phyloP scores from a whole-genome alignment of 2,329 filamentous ascomycete species.

The Hymenoscyphus fraxineus region DNA sequence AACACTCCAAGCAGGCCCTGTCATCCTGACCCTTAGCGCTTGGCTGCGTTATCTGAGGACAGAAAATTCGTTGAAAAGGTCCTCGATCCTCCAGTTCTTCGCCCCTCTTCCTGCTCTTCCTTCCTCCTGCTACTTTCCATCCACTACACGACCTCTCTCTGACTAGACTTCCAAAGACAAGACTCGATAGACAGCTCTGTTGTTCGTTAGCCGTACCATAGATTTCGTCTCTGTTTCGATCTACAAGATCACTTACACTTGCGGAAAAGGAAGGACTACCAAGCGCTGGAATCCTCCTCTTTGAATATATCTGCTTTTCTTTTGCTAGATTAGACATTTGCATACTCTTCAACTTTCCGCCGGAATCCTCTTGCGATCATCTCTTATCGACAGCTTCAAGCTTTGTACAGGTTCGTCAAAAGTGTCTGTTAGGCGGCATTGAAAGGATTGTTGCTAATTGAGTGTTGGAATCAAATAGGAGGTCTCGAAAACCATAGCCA shows the following conservation, averaged over 20 bases:
- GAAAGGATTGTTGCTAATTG: neutral
- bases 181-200: slow-evolving; percentile 17
- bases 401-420: neutral
- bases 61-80: slow-evolving; percentile 18
- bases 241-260: slow-evolving; percentile 15
- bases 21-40: neutral
- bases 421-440: neutral
- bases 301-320: slow-evolving; percentile 11
- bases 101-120: slow-evolving; percentile 8
- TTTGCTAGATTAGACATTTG: slow-evolving; percentile 5
- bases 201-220: slow-evolving; percentile 18
- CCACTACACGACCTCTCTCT: slow-evolving; percentile 9
- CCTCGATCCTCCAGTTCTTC: slow-evolving; percentile 4
- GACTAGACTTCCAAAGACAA: slow-evolving; percentile 8
- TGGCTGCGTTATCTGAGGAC: slow-evolving; percentile 11
- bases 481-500: neutral
- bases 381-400: neutral
- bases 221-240: slow-evolving; percentile 17
- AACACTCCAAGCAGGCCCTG: slow-evolving; percentile 3
- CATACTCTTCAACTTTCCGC: neutral
- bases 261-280: slow-evolving; percentile 26
- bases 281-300: slow-evolving; percentile 32
- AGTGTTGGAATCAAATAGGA: neutral
- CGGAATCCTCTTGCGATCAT: neutral
- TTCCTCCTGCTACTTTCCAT: slow-evolving; percentile 14